A percentile compares a stretch with the other conserved stretches of the same genome.
phyloP scores from a whole-genome alignment of 2,329 filamentous ascomycete species.

The Colletotrichum echinochloae region DNA sequence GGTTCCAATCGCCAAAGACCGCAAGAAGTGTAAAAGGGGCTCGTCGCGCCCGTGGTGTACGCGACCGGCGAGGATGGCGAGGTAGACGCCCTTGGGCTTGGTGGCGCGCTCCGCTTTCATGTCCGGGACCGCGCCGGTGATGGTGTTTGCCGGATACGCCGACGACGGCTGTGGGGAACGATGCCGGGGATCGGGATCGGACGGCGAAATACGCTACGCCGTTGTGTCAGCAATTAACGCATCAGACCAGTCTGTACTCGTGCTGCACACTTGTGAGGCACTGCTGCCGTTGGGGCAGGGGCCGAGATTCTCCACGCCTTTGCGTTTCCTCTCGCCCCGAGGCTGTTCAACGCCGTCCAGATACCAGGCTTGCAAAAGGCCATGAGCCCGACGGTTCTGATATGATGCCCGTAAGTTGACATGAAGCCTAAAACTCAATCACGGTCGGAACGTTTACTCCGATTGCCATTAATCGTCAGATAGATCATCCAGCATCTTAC shows the following conservation, averaged over 20 bases:
- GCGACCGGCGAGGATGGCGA: slow-evolving; percentile 24
- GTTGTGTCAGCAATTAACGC: neutral
- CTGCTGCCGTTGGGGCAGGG: too few relatives aligned
- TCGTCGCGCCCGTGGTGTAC: slow-evolving; percentile 24
- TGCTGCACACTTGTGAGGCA: slow-evolving; percentile 26
- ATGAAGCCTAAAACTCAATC: slow-evolving; percentile 40
- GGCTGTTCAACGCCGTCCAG: slow-evolving; percentile 44
- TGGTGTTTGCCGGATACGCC: slow-evolving; percentile 27
- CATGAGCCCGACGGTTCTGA: slow-evolving; percentile 34
- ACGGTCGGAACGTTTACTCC: neutral
- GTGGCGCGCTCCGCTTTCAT: slow-evolving; percentile 12
- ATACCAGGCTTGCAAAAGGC: slow-evolving; percentile 44
- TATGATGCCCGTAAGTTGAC: slow-evolving; percentile 52
- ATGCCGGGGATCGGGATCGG: slow-evolving; percentile 28
- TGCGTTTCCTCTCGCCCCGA: slow-evolving; percentile 42
- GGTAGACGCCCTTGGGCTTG: slow-evolving; percentile 34
- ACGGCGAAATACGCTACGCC: slow-evolving; percentile 33
- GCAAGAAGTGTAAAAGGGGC: slow-evolving; percentile 36
- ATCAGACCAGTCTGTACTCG: accelerated
- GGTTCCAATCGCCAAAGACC: slow-evolving; percentile 33
- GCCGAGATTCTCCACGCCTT: neutral
- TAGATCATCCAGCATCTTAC: slow-evolving; percentile 33
- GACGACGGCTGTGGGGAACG: slow-evolving; percentile 31
- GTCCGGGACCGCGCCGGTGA: slow-evolving; percentile 28
- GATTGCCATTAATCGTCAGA: neutral